Conservation (phyloP, 2,329 filamentous ascomycete genomes). For the Pseudogymnoascus sp. region DNA sequence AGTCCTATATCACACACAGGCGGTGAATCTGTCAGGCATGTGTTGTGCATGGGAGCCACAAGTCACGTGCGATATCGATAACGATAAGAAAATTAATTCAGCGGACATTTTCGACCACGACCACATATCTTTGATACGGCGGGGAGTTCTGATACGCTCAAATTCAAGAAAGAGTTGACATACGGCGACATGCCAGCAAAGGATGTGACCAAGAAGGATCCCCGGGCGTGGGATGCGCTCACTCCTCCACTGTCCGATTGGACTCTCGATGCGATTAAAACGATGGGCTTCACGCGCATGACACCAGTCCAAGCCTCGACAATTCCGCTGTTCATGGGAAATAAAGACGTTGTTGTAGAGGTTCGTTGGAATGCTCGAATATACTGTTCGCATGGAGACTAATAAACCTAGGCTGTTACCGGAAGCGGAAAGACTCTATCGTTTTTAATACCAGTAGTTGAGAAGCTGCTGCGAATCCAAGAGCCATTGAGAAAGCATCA, state of each 20-base stretch:
- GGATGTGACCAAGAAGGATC: conserved; percentile 35
- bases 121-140: conserved; percentile 9
- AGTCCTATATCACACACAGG: background rate
- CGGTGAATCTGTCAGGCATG: background rate
- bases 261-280: conserved; percentile 74
- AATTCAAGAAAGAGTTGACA: background rate
- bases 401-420: conserved; percentile 60
- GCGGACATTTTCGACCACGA: conserved; percentile 3
- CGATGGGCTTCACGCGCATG: conserved; percentile 80
- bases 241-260: conserved; percentile 70
- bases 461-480: conserved; percentile 71
- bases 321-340: conserved; percentile 78
- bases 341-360: conserved; percentile 90
- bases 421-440: conserved; percentile 86
- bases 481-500: conserved; percentile 85
- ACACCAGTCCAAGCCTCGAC: conserved; percentile 93
- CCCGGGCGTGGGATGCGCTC: conserved; percentile 59
- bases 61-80: conserved; percentile 5
- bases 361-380: conserved; percentile 30
- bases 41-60: background rate
- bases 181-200: conserved; percentile 5
- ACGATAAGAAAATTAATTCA: conserved; percentile 10
- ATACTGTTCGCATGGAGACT: conserved; percentile 8
- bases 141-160: conserved; percentile 2
- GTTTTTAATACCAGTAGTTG: conserved; percentile 76